Conservation (phyloP, 495 filamentous ascomycete species). For the Massariosphaeria phaeospora region DNA sequence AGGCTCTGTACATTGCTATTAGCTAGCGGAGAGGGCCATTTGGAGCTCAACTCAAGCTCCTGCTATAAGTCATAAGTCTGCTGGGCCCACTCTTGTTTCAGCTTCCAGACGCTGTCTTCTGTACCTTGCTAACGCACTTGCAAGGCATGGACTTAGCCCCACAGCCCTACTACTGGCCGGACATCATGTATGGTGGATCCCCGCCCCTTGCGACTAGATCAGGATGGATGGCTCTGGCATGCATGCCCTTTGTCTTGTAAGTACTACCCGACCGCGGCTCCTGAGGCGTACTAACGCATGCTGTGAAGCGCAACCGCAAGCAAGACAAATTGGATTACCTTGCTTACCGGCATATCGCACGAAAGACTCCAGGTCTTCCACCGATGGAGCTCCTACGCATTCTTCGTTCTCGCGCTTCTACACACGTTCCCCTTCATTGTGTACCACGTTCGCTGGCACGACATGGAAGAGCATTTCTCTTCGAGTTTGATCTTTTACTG, state of each 20-base stretch:
- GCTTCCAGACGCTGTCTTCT: background rate
- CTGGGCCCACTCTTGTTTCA: too few species aligned
- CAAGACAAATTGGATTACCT: constrained; percentile 32
- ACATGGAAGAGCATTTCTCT: constrained; percentile 49
- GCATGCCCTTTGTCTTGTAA: constrained; percentile 33
- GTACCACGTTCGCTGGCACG: constrained; percentile 46
- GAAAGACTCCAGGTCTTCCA: constrained; percentile 36
- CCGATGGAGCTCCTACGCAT: constrained; percentile 30
- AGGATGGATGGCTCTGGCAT: constrained; percentile 33
- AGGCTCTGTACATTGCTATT: too few species aligned
- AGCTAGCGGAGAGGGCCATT: too few species aligned
- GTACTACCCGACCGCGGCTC: background rate
- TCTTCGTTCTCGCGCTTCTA: constrained; percentile 32
- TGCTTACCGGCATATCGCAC: constrained; percentile 31
- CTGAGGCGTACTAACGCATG: background rate
- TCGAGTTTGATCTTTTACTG: constrained; percentile 46
- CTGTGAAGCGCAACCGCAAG: constrained; percentile 26
- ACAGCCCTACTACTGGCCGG: constrained; percentile 56
- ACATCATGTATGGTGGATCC: constrained; percentile 45
- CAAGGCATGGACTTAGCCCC: constrained; percentile 41
- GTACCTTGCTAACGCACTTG: background rate
- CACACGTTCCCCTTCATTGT: constrained; percentile 41
- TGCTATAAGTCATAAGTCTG: too few species aligned
- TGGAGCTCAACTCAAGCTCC: too few species aligned
- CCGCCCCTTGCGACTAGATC: constrained; percentile 31